Conservation (phyloP, 495 filamentous ascomycete species). For the Clavariopsis aquatica region DNA sequence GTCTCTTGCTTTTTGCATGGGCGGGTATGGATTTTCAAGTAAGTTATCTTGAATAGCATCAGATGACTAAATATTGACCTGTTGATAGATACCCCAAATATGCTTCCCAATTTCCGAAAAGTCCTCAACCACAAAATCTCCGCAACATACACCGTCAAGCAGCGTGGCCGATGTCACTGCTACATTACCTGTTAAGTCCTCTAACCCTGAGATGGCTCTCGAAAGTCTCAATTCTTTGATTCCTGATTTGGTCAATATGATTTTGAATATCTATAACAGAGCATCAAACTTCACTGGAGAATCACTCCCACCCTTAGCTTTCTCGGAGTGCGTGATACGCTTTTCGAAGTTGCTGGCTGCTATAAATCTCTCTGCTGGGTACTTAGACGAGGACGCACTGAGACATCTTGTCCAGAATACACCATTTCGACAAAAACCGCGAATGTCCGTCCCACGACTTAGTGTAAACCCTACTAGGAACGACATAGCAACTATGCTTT, state of each 20-base stretch:
- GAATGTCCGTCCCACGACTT: conserved; percentile 45
- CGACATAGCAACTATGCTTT: conserved; percentile 69
- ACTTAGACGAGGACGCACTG: conserved; percentile 65
- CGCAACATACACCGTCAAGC: conserved; percentile 45
- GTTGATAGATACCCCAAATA: conserved; percentile 59
- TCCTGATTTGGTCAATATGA: conserved; percentile 77
- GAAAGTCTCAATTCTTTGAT: conserved; percentile 64
- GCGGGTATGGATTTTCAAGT: conserved; percentile 84
- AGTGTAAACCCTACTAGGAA: conserved; percentile 58
- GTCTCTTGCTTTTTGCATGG: conserved; percentile 82
- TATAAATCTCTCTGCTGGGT: conserved; percentile 67
- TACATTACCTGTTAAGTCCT: conserved; percentile 44
- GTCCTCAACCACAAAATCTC: conserved; percentile 35
- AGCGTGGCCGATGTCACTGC: conserved; percentile 50
- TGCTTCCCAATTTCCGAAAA: conserved; percentile 63
- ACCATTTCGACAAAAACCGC: conserved; percentile 29
- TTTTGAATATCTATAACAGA: conserved; percentile 77
- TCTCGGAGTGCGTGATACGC: conserved; percentile 79
- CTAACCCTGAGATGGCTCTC: conserved; percentile 58
- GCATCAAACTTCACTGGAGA: conserved; percentile 75
- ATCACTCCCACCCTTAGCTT: conserved; percentile 74
- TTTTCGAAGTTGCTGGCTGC: conserved; percentile 72
- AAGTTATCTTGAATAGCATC: conserved; percentile 27
- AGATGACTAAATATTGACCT: conserved; percentile 22
- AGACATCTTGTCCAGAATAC: conserved; percentile 45